These are phyloP conservation scores for Zygoascus meyerae DNA, from an alignment of 1,139 yeast genomes.

Conservation along the genomic window DNA sequence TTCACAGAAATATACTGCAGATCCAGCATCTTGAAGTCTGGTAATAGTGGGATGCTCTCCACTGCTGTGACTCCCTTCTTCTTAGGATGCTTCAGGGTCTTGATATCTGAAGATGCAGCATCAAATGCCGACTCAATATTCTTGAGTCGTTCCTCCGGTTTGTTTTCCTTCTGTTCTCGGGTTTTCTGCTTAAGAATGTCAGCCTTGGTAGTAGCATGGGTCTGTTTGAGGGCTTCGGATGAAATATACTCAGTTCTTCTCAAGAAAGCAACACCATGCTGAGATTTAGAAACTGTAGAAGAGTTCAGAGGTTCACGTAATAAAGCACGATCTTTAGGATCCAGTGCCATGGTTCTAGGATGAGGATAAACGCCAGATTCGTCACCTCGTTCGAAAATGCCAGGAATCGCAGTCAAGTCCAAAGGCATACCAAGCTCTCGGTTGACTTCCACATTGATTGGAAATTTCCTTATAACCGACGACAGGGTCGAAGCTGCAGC, in stretches of 20 bases:
- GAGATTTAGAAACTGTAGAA: conserved; percentile 45
- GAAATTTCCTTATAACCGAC: conserved; percentile 71
- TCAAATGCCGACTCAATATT: conserved; percentile 77
- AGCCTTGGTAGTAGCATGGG: conserved; percentile 27
- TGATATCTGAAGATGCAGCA: conserved; percentile 44
- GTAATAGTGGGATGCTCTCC: conserved; percentile 72
- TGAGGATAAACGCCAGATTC: conserved; percentile 39
- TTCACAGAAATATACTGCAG: conserved; percentile 65
- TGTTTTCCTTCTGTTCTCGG: conserved; percentile 17
- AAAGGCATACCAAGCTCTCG: conserved; percentile 78
- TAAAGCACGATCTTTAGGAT: conserved; percentile 69
- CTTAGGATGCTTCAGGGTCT: conserved; percentile 62
- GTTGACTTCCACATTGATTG: conserved; percentile 58
- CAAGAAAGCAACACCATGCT: conserved; percentile 69
- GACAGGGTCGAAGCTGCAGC: conserved; percentile 61
- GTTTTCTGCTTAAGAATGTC: conserved; percentile 23
- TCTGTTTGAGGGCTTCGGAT: conserved; percentile 30
- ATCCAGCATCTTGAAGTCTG: conserved; percentile 87
- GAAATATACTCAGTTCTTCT: conserved; percentile 92
- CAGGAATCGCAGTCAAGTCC: conserved; percentile 63
- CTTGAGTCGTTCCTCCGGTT: conserved; percentile 55
- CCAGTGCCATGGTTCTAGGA: conserved; percentile 38
- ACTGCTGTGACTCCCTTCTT: conserved; percentile 71
- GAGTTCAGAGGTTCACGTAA: conserved; percentile 62
- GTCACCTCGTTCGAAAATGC: conserved; percentile 61